These are phyloP conservation scores for Fusarium albosuccineum DNA, from an alignment of 2,329 filamentous ascomycete species.

Conservation along the genomic window DNA sequence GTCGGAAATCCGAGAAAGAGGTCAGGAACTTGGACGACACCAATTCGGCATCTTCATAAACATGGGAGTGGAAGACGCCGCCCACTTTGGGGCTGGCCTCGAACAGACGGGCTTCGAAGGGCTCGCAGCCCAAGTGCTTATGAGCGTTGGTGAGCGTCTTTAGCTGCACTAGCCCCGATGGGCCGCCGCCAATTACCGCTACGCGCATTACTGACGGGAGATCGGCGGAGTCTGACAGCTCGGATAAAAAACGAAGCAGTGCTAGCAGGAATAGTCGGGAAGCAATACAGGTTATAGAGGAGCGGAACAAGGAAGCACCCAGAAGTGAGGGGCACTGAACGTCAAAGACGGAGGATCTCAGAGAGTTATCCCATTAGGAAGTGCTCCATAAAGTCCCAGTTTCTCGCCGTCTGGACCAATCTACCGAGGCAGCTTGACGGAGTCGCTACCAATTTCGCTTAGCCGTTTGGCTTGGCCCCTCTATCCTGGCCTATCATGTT, in stretches of 20 bases:
- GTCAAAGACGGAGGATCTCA: no score
- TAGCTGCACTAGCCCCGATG: conserved; percentile 11
- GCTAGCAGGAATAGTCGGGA: neutral
- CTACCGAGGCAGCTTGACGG: no score
- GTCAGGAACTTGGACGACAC: conserved; percentile 63
- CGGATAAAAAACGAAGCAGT: neutral
- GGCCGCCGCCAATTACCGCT: conserved; percentile 14
- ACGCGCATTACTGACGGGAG: conserved; percentile 5
- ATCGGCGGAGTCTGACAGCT: neutral
- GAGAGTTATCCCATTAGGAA: no score
- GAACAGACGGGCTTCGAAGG: conserved; percentile 8
- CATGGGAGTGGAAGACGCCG: conserved; percentile 11
- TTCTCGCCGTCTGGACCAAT: no score
- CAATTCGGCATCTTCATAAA: conserved; percentile 39
- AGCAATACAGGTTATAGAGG: neutral
- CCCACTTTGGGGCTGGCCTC: conserved; percentile 8
- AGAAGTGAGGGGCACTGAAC: no score
- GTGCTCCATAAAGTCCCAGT: no score
- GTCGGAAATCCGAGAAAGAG: conserved; percentile 60
- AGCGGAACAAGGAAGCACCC: neutral
- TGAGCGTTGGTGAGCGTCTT: conserved; percentile 13
- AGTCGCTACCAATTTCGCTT: no score
- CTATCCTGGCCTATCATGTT: no score
- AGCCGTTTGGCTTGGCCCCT: no score
- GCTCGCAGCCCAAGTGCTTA: conserved; percentile 6